Conservation (phyloP, 768 basidiomycete genomes). For the Stropharia rugosoannulata region DNA sequence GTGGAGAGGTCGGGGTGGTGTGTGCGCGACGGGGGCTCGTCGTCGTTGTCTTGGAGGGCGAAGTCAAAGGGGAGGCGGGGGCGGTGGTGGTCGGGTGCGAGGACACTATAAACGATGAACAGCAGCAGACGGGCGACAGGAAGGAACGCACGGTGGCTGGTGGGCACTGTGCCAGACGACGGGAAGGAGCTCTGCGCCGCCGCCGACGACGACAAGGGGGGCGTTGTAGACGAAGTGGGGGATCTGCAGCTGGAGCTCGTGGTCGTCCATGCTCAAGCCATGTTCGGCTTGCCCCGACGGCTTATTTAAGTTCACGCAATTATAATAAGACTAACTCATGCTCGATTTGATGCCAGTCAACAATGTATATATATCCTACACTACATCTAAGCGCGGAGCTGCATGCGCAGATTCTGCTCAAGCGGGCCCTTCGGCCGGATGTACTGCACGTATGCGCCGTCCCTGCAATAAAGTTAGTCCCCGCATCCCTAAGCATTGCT, state of each 20-base stretch:
- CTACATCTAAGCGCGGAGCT: slow-evolving; percentile 62
- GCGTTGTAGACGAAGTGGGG: slow-evolving; percentile 62
- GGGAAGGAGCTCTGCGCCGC: slow-evolving; percentile 74
- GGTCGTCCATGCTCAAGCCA: slow-evolving; percentile 16
- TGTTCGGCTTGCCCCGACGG: slow-evolving; percentile 4
- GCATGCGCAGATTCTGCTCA: slow-evolving; percentile 82
- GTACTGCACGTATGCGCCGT: slow-evolving; percentile 94
- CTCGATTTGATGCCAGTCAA: not conserved
- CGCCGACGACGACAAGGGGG: slow-evolving; percentile 66
- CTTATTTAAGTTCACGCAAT: not conserved
- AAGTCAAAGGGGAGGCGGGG: slow-evolving; percentile 26
- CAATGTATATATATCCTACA: slow-evolving; percentile 5
- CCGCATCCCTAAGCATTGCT: not conserved
- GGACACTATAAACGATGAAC: not conserved
- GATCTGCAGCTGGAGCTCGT: slow-evolving; percentile 50
- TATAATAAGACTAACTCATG: slow-evolving; percentile 1
- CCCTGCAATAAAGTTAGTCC: slow-evolving; percentile 42
- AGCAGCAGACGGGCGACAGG: not conserved
- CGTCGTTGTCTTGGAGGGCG: not conserved
- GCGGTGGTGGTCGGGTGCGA: slow-evolving; percentile 2
- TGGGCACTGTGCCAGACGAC: slow-evolving; percentile 51
- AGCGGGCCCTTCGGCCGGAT: slow-evolving; percentile 87
- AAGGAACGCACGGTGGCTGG: slow-evolving; percentile 7
- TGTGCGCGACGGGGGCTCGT: not conserved
- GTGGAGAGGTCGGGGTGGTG: slow-evolving; percentile 10